A percentile compares a stretch with the other conserved stretches of the same genome.
phyloP scores from a whole-genome alignment of 164 flowering plant genomes.

The Magnolia officinalis region DNA sequence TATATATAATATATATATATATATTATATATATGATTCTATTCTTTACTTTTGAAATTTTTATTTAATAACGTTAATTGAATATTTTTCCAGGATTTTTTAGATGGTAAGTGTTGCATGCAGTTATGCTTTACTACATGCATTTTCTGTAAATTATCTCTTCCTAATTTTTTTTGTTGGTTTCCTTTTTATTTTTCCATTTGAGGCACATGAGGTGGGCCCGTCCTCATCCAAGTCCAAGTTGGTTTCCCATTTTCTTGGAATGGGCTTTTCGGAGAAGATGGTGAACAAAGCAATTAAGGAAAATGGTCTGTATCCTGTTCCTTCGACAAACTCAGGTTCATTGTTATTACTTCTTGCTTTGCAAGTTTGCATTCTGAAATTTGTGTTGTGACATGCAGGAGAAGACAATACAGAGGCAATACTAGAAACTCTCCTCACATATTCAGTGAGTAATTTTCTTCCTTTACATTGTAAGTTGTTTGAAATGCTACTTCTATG shows the following conservation, averaged over 20 bases:
- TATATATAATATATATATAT: too few relatives aligned
- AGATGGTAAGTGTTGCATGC: neutral
- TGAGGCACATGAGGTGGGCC: slow-evolving; percentile 50
- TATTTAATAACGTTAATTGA: too few relatives aligned
- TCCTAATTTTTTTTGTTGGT: neutral
- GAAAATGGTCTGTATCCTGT: slow-evolving; percentile 51
- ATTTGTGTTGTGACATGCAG: slow-evolving; percentile 5
- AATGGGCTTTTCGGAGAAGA: slow-evolving; percentile 61
- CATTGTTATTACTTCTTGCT: neutral
- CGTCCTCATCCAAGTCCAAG: slow-evolving; percentile 47
- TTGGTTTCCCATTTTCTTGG: slow-evolving; percentile 49
- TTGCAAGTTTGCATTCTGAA: neutral
- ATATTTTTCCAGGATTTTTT: too few relatives aligned
- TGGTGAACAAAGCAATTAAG: slow-evolving; percentile 58
- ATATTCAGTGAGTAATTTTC: slow-evolving; percentile 19
- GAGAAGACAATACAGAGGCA: slow-evolving; percentile 19
- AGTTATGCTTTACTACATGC: neutral
- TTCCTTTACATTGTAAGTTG: neutral
- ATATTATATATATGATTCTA: too few relatives aligned
- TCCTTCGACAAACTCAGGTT: neutral
- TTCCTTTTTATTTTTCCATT: neutral
- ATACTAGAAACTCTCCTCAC: slow-evolving; percentile 27
- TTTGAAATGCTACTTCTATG: neutral
- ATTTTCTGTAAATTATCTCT: neutral
- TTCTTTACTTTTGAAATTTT: too few relatives aligned